A percentile compares a stretch with the other conserved stretches of the same genome.
phyloP scores from a whole-genome alignment of 495 filamentous ascomycete genomes.

The Aspergillus nanangensis region DNA sequence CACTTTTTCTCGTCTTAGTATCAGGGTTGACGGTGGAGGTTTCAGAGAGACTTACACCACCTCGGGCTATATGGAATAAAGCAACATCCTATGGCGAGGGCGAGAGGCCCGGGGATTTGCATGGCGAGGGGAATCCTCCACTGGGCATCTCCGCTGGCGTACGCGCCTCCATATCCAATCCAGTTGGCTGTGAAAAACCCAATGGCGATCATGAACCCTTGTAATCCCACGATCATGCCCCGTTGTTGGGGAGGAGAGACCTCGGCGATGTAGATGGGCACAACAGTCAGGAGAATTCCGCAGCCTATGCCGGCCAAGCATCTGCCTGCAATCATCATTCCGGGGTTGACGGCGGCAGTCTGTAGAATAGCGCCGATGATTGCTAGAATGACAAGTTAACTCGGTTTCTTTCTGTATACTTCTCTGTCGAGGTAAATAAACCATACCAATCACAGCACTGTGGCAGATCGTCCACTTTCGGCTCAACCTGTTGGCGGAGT shows the following conservation, averaged over 20 bases:
- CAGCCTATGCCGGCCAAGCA: constrained; percentile 25
- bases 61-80: constrained; percentile 17
- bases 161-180: constrained; percentile 10
- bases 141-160: constrained; percentile 5
- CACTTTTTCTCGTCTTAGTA: constrained; percentile 1
- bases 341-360: constrained; percentile 29
- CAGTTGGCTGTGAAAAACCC: constrained; percentile 8
- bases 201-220: constrained; percentile 9
- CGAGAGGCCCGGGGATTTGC: constrained; percentile 18
- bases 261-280: constrained; percentile 35
- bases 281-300: constrained; percentile 22
- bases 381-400: background rate
- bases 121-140: constrained; percentile 11
- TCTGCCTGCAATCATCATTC: constrained; percentile 30
- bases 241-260: constrained; percentile 25
- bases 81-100: constrained; percentile 12
- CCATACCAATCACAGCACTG: constrained; percentile 39
- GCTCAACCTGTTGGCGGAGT: constrained; percentile 17
- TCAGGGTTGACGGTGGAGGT: background rate
- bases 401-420: background rate
- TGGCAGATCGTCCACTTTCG: constrained; percentile 23
- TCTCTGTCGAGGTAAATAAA: background rate
- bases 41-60: constrained; percentile 11
- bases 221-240: constrained; percentile 10
- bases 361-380: constrained; percentile 38